A percentile compares a stretch with the other conserved stretches of the same genome.
These are phyloP conservation scores for Sclerotinia subarctica DNA, from an alignment of 2,329 filamentous ascomycete species.

Conservation along the genomic window DNA sequence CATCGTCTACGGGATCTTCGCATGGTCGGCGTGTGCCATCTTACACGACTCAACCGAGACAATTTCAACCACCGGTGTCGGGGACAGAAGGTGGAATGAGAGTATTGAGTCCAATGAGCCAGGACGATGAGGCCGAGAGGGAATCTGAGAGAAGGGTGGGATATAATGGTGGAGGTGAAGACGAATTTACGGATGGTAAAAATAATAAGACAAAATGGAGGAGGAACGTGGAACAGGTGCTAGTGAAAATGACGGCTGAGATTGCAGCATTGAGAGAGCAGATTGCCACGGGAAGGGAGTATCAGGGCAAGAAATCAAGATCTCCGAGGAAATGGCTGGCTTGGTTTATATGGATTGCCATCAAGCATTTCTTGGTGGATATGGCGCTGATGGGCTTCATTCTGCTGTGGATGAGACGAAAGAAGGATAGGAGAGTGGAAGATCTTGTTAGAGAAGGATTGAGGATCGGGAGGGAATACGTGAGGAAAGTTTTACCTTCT, in stretches of 20 bases:
- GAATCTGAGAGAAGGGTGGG: slow-evolving; percentile 47
- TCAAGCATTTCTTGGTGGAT: slow-evolving; percentile 75
- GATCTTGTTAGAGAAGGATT: slow-evolving; percentile 68
- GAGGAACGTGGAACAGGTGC: slow-evolving; percentile 75
- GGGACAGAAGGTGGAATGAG: slow-evolving; percentile 59
- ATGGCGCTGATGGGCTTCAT: slow-evolving; percentile 61
- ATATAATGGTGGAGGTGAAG: slow-evolving; percentile 44
- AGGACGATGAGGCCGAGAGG: slow-evolving; percentile 67
- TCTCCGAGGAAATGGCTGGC: slow-evolving; percentile 66
- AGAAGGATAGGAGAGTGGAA: slow-evolving; percentile 68
- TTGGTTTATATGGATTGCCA: slow-evolving; percentile 65
- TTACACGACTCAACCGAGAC: slow-evolving; percentile 39
- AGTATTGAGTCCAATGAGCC: slow-evolving; percentile 80
- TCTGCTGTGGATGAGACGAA: slow-evolving; percentile 68
- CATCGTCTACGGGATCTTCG: slow-evolving; percentile 58
- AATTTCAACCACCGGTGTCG: slow-evolving; percentile 47
- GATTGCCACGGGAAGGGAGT: slow-evolving; percentile 72
- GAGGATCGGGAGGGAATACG: slow-evolving; percentile 55
- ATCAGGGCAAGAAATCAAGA: slow-evolving; percentile 61
- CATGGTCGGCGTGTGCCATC: slow-evolving; percentile 44
- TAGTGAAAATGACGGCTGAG: slow-evolving; percentile 88
- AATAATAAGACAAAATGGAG: slow-evolving; percentile 64
- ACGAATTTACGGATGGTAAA: slow-evolving; percentile 42
- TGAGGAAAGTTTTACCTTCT: slow-evolving; percentile 56
- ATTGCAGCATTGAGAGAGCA: slow-evolving; percentile 90